A percentile compares a stretch with the other conserved stretches of the same genome.
phyloP scores from a whole-genome alignment of 345 rosid genomes.

The Brassica juncea region DNA sequence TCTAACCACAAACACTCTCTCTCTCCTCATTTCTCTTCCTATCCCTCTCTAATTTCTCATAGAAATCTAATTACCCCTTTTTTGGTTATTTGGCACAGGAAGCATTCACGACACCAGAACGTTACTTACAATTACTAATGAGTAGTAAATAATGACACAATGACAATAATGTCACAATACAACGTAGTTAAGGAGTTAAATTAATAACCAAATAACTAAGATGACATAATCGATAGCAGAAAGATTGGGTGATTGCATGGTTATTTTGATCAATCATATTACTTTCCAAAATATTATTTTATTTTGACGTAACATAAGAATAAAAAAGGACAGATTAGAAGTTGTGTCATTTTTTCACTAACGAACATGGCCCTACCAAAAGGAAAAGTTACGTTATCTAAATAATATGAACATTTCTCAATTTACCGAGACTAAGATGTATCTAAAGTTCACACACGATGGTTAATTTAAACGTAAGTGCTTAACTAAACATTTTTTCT shows the following conservation, averaged over 20 bases:
- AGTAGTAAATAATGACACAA: neutral
- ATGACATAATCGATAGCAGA: slow-evolving; percentile 1
- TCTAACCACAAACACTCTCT: no score
- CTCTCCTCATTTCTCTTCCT: no score
- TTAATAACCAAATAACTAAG: slow-evolving; percentile 13
- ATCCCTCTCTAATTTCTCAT: no score
- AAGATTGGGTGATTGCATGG: neutral
- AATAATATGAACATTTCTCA: slow-evolving; percentile 1
- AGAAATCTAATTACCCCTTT: no score
- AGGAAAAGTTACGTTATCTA: neutral
- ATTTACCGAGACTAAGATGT: neutral
- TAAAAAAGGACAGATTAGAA: slow-evolving; percentile 8
- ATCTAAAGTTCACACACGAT: neutral
- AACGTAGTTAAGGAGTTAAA: slow-evolving; percentile 9
- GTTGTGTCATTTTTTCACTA: slow-evolving; percentile 3
- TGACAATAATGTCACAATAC: neutral
- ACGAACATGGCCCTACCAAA: slow-evolving; percentile 22
- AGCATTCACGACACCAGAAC: slow-evolving; percentile 4
- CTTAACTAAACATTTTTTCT: neutral
- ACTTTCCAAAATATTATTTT: slow-evolving; percentile 7
- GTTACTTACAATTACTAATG: neutral
- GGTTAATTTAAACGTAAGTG: neutral
- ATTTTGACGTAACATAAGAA: slow-evolving; percentile 10
- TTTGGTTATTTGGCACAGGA: neutral
- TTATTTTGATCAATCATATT: slow-evolving; percentile 19